Evolutionary conservation across 495 filamentous ascomycete genomes (phyloP).

Genomic region (Neurospora terricola): DNA sequence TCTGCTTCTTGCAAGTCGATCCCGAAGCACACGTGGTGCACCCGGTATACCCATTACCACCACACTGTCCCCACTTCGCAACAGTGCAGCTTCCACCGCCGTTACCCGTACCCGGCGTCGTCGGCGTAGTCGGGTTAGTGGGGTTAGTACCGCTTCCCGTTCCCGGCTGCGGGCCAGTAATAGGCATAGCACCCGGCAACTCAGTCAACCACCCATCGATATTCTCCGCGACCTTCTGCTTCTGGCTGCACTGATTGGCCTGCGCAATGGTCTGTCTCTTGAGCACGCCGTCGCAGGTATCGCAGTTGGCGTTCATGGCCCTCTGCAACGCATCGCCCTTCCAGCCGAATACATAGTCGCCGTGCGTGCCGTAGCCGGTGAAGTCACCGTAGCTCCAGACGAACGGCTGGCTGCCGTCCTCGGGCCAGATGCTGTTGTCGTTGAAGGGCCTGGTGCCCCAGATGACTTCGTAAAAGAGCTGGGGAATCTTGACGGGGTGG

Average conservation of each 20-base stretch:
- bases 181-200: conserved; percentile 5
- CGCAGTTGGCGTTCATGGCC: conserved; percentile 31
- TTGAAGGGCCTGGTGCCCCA: conserved; percentile 32
- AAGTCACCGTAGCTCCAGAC: conserved; percentile 32
- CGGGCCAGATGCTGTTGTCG: conserved; percentile 28
- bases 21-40: conserved; percentile 20
- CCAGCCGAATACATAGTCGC: conserved; percentile 35
- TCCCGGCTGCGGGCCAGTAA: conserved; percentile 11
- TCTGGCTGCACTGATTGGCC: conserved; percentile 27
- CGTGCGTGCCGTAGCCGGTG: conserved; percentile 31
- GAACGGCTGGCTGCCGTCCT: conserved; percentile 33
- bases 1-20: conserved; percentile 14
- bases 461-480: conserved; percentile 34
- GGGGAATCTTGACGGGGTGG: conserved; percentile 25
- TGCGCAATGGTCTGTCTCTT: conserved; percentile 28
- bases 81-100: conserved; percentile 9
- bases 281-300: conserved; percentile 27
- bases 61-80: conserved; percentile 28
- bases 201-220: conserved; percentile 26
- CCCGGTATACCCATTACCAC: conserved; percentile 21
- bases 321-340: conserved; percentile 27
- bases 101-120: conserved; percentile 10
- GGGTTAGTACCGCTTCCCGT: neutral
- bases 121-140: conserved; percentile 2
- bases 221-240: conserved; percentile 24